Evolutionary conservation across 176 grass and related monocot species (phyloP).

Genomic region (Metroxylon sagu): DNA sequence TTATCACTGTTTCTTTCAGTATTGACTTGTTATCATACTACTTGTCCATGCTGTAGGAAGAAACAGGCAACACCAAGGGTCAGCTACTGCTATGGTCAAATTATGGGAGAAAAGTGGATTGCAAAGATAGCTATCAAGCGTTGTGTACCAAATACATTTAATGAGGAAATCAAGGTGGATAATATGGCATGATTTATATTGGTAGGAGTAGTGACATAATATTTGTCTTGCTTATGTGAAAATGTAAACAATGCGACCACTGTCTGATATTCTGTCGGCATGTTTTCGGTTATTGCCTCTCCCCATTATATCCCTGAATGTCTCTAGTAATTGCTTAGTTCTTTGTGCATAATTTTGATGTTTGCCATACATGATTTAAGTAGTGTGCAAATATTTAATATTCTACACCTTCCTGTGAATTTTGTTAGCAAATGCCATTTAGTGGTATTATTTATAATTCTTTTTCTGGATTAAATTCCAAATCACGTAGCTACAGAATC

Average conservation of each 20-base stretch:
- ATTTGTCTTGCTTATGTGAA: not conserved
- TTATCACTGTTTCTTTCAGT: not conserved
- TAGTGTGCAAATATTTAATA: too few relatives aligned
- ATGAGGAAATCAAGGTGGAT: slow-evolving; percentile 84
- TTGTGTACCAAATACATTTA: slow-evolving; percentile 66
- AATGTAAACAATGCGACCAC: not conserved
- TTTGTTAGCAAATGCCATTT: too few relatives aligned
- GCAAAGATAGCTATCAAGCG: slow-evolving; percentile 93
- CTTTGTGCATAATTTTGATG: too few relatives aligned
- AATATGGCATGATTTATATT: slow-evolving; percentile 12
- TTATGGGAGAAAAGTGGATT: slow-evolving; percentile 96
- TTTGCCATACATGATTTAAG: too few relatives aligned
- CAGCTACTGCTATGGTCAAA: slow-evolving; percentile 88
- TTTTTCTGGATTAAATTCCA: too few relatives aligned
- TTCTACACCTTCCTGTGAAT: too few relatives aligned
- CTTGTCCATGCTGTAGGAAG: slow-evolving; percentile 42
- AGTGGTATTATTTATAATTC: too few relatives aligned
- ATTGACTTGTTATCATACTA: not conserved
- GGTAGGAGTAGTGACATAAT: not conserved
- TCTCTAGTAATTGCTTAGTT: too few relatives aligned
- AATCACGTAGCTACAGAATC: too few relatives aligned
- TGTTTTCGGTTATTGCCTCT: too few relatives aligned
- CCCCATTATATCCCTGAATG: too few relatives aligned
- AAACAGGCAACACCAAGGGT: slow-evolving; percentile 87
- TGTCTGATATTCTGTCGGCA: too few relatives aligned